These are phyloP conservation scores for Talaromyces islandicus DNA, from an alignment of 2,329 filamentous ascomycete genomes.

Conservation along the genomic window DNA sequence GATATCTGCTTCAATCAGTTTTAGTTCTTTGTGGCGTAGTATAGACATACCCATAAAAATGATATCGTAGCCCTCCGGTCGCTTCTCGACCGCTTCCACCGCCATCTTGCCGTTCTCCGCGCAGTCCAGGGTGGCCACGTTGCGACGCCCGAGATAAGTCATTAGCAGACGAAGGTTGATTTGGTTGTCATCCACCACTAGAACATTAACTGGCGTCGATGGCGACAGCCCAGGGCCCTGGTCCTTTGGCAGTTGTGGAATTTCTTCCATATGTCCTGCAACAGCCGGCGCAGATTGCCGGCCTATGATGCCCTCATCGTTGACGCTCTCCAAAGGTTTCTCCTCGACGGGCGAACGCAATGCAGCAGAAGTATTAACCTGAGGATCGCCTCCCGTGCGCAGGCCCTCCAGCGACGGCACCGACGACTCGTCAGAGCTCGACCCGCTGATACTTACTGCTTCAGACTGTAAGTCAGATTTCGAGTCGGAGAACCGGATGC, in stretches of 20 bases:
- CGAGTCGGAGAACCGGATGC: not conserved
- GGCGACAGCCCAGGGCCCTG: not conserved
- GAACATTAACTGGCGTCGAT: conserved; percentile 20
- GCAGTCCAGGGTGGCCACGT: conserved; percentile 27
- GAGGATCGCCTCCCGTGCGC: conserved; percentile 1
- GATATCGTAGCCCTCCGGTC: conserved; percentile 33
- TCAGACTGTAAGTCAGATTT: not conserved
- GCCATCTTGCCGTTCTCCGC: conserved; percentile 40
- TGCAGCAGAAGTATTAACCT: not conserved
- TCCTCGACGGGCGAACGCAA: not conserved
- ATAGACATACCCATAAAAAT: conserved; percentile 37
- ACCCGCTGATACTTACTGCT: not conserved
- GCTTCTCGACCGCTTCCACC: conserved; percentile 32
- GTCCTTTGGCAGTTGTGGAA: not conserved
- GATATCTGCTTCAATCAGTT: conserved; percentile 27
- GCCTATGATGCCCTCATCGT: conserved; percentile 1
- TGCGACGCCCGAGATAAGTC: conserved; percentile 37
- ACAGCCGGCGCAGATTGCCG: conserved; percentile 6
- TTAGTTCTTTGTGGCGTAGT: not conserved
- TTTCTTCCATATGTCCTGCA: not conserved
- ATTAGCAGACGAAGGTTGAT: conserved; percentile 42
- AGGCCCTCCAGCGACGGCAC: not conserved
- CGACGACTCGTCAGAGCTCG: not conserved
- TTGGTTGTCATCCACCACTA: conserved; percentile 42
- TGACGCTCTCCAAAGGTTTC: not conserved